Evolutionary conservation across 495 filamentous ascomycete genomes (phyloP), one percentile per base, ranked within the genome.

Genomic region (Hyphodiscus hymeniophilus): DNA sequence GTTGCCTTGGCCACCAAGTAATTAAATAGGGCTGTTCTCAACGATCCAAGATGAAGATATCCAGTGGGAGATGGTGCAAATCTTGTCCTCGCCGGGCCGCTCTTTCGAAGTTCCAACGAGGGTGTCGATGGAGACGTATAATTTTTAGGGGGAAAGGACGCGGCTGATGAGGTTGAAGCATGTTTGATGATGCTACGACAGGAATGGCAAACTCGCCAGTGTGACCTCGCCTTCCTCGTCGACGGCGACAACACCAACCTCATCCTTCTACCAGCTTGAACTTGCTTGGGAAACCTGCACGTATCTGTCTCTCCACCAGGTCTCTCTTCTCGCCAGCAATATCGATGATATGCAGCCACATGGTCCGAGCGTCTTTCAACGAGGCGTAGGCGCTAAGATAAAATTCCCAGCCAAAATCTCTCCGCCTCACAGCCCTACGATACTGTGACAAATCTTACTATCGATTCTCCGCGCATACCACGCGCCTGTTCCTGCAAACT

Each of bases 41-140:
- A 63, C 8, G 87, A 92, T 26, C 92, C 92, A 28, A 98, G 74
- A 66, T 98, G 92, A 15, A 97, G 72, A 63, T 88, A 87, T 15
- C 92, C 92, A 7, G 92, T 98, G 2, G 92, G 92, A 2, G 91
- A 96, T 13, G 92, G 92, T 1, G 92, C 92, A 66, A 98, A 98
- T 38, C 92, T 83, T 20, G 92, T 96, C 48, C 92, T 75, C 22
- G 85, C 89, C 36, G 92, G 89, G 1, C 54, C 56, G 0, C 55
- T 60, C 7, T 72, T 63, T 39, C 85, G 84, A 23, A 79, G 67
- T 40, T 48, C 13, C 10, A 26, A 20, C 4, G 52, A 38, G 16
- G 56, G 45, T 32, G 24, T 30, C 7, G 45, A 53, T n/a, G 23
- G 35, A 10, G 24, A 11, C 13, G 22, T 16, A 6, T 42, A 2